Conservation (phyloP, 1,284 basidiomycete genomes). For the Ustilago loliicola region DNA sequence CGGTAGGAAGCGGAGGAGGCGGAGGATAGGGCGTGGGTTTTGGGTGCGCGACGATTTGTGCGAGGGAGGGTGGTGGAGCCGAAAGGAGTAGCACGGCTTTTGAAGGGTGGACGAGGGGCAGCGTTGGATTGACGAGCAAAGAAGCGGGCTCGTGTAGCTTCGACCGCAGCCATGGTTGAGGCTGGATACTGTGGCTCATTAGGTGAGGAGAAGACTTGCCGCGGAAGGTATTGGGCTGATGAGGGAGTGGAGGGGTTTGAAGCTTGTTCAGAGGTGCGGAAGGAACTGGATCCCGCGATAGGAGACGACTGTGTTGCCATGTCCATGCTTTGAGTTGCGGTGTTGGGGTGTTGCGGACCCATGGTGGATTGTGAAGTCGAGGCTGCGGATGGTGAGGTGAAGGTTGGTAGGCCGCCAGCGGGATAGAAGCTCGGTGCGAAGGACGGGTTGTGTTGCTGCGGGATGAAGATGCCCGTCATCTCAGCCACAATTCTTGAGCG, state of each 20-base stretch:
- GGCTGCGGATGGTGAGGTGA: not conserved
- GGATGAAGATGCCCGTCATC: conserved; percentile 21
- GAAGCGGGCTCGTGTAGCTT: conserved; percentile 34
- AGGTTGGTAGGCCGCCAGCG: not conserved
- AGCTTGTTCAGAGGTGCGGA: not conserved
- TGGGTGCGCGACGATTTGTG: not conserved
- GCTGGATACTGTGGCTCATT: conserved; percentile 28
- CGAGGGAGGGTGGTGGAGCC: conserved; percentile 19
- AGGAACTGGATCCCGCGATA: not conserved
- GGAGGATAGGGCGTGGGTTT: conserved; percentile 14
- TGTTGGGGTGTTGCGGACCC: not conserved
- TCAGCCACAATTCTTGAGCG: not conserved
- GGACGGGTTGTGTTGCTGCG: conserved; percentile 11
- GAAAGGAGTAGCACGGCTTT: conserved; percentile 15
- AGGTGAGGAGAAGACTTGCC: conserved; percentile 38
- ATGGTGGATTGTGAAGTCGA: not conserved
- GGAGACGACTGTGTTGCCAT: not conserved
- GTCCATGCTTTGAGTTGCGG: not conserved
- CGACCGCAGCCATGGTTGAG: conserved; percentile 35
- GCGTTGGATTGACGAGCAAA: conserved; percentile 30
- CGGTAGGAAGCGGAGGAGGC: conserved; percentile 21
- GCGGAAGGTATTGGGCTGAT: conserved; percentile 14
- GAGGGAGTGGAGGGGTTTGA: not conserved
- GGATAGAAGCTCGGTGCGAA: not conserved
- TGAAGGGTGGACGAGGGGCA: conserved; percentile 4